These are phyloP conservation scores for Oemleria cerasiformis DNA, from an alignment of 306 rosid genomes.

Conservation along the genomic window DNA sequence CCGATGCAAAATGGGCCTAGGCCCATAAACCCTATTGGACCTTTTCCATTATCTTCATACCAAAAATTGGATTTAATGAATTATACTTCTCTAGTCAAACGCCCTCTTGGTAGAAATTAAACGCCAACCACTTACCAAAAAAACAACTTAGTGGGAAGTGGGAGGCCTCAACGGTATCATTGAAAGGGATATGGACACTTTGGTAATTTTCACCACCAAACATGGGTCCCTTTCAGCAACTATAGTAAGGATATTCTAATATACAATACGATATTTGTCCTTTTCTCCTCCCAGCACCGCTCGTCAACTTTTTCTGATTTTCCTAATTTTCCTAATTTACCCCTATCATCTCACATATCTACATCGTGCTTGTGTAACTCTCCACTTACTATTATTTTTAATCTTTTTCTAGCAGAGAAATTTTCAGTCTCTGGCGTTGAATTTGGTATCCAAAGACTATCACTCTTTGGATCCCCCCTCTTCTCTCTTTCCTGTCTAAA, in stretches of 20 bases:
- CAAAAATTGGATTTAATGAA: background rate
- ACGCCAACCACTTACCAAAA: background rate
- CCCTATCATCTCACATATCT: slow-evolving; percentile 15
- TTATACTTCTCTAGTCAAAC: background rate
- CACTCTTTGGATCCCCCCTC: slow-evolving; percentile 43
- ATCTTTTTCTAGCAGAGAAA: background rate
- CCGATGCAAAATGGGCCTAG: no score
- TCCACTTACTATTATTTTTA: background rate
- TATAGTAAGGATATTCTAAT: background rate
- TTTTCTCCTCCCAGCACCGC: background rate
- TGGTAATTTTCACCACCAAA: background rate
- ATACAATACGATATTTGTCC: slow-evolving; percentile 7
- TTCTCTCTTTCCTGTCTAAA: slow-evolving; percentile 18
- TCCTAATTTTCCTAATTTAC: slow-evolving; percentile 27
- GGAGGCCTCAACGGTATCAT: slow-evolving; percentile 8
- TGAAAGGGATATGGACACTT: background rate
- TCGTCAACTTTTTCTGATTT: background rate
- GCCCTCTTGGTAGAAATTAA: background rate
- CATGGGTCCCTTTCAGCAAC: background rate
- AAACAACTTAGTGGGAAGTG: background rate
- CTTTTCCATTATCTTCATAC: background rate
- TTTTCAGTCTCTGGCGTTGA: slow-evolving; percentile 14
- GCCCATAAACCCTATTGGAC: no score
- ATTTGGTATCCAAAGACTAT: slow-evolving; percentile 39
- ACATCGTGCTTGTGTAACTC: background rate